Evolutionary conservation across 139 green algal species (phyloP), one percentile per base, ranked within the genome.

Genomic region (Micractinium sp.): DNA sequence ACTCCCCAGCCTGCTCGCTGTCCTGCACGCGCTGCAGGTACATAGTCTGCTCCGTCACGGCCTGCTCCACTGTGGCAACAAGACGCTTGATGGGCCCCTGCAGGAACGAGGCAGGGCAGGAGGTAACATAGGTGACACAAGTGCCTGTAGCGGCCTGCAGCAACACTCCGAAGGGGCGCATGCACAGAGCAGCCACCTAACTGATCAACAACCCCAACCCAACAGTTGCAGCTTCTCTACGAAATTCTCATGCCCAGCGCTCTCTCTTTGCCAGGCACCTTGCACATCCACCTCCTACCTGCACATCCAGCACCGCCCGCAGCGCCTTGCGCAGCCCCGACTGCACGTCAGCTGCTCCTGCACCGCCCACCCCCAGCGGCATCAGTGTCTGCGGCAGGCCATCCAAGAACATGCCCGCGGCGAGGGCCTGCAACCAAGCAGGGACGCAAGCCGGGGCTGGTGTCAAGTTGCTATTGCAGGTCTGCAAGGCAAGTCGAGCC

Each of bases 1-100:
- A 96, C 35, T 90, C 75, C 3, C 93, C 92, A 16, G 66, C 47
- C 13, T 47, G 67, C 36, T 94, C 93, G 61, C 90, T 91, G n/a
- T 92, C 85, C 33, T 88, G 29, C 27, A 86, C 92, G 22, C 75
- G 74, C 73, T 84, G 39, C n/a, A 88, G 20, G 61, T 82, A 87
- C 38, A 56, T 47, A 14, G 25, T 31, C 31, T 93, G 85, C 84
- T 90, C 81, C n/a, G n/a, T 47, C 33, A 90, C 86, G 13, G 90
- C 89, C 36, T 66, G 85, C 71, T 92, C 88, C 4, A 95, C 89
- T 60, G 90, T 71, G 13, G 5, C 85, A 41, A 67, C 85, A 33
- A 89, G 23, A 23, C 87, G 71, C 18, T 79, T 36, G 29, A 89
- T 71, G 35, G 78, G 60, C n/a, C 78, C 82, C 85, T 85, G 61